Base-by-base conservation (phyloP, 257 asterid species). In the Primulina huaijiensis region DNA sequence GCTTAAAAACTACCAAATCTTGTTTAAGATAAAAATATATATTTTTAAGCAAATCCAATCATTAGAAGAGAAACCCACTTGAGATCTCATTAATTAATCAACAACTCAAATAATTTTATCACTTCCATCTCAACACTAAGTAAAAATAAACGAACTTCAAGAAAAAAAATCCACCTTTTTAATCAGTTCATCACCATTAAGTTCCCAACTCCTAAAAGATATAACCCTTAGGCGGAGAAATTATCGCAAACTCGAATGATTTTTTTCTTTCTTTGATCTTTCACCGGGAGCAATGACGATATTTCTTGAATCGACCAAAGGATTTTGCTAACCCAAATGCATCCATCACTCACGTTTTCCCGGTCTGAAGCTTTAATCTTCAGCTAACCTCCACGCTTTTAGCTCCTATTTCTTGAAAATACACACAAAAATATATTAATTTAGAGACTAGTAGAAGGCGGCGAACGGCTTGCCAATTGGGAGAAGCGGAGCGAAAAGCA, bases 271-370 rank as follows among this genome's bases (percentile, higher is more conserved):
- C 59, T 75, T 74, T 67, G 35, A 69, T 19, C 70, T 67, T 71
- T 46, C 58, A 9, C 67, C 2, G 25, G n/a, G 71, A 68, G 72
- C 81, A 76, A 76, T 77, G 73, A 86, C 73, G 79, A 63, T 50
- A 34, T 69, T 61, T 74, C 86, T 89, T 72, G 89, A 78, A 79
- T 50, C 60, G 75, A 75, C 80, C 82, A 82, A 83, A 72, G 69
- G 72, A 65, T 60, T 74, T 81, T 70, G 78, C 75, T 50, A 76
- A 70, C 74, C 85, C 95, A 87, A 79, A 88, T 82, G 92, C 74
- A 74, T 74, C 56, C 74, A 74, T 74, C 56, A 38, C 67, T 62
- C 79, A 64, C 68, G 73, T 74, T 75, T 74, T 69, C 70, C 72
- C 71, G 75, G 74, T 8, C 60, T 52, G 75, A 76, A 74, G 78